Conservation (phyloP, 257 asterid species). For the Anisodus acutangulus region DNA sequence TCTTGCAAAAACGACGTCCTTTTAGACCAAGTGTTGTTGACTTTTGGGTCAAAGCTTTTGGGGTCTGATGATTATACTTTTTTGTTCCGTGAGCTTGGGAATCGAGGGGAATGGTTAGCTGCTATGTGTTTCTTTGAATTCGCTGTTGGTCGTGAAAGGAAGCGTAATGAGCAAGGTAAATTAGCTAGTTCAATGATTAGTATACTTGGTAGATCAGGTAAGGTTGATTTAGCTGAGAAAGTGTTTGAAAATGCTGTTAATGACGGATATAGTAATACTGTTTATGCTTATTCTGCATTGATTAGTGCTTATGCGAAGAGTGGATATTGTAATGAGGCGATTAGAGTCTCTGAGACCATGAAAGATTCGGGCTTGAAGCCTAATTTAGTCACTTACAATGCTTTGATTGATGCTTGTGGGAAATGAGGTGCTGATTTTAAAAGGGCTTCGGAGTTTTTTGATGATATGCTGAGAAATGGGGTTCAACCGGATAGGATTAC, state of each 20-base stretch:
- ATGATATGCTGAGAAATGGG: constrained; percentile 71
- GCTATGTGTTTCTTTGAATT: constrained; percentile 75
- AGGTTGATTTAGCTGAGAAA: constrained; percentile 74
- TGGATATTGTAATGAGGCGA: constrained; percentile 76
- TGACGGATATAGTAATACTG: constrained; percentile 85
- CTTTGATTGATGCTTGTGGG: constrained; percentile 91
- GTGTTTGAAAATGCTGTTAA: constrained; percentile 66
- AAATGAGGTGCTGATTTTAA: constrained; percentile 93
- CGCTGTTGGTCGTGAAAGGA: constrained; percentile 60
- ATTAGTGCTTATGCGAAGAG: constrained; percentile 95
- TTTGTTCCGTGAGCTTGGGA: constrained; percentile 82
- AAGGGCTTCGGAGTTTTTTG: constrained; percentile 74
- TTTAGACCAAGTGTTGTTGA: constrained; percentile 48
- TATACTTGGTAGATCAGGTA: constrained; percentile 84
- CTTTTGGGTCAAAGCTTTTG: constrained; percentile 60
- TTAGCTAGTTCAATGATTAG: constrained; percentile 90
- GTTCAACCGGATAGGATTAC: constrained; percentile 91
- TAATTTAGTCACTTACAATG: constrained; percentile 83
- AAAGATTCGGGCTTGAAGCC: constrained; percentile 84
- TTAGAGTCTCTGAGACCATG: constrained; percentile 69
- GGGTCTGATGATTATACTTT: constrained; percentile 76
- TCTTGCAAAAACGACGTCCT: constrained; percentile 42
- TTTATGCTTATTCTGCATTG: constrained; percentile 80
- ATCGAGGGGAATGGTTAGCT: constrained; percentile 73
- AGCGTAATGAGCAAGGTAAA: constrained; percentile 74